Evolutionary conservation across 371 early-diverging fungal genomes (phyloP), one percentile per base, ranked within the genome.

Genomic region (Mycotypha africana): DNA sequence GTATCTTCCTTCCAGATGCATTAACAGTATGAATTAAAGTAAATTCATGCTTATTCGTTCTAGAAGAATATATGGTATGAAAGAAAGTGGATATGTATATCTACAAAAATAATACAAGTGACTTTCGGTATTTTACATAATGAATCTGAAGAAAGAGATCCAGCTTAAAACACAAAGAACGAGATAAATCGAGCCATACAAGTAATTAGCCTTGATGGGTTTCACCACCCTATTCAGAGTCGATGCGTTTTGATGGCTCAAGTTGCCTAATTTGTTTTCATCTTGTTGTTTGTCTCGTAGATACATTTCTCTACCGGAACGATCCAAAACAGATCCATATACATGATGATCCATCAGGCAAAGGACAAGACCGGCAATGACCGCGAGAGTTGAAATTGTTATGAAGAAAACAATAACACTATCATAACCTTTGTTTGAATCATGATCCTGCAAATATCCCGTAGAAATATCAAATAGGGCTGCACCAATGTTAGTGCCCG

Each of bases 391-490:
- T 6, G 74, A 68, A 53, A 80, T 66, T 1, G 39, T 48, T 21
- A 79, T 58, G 39, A 79, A 84, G 47, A 82, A 82, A 0, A 58
- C 31, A 49, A 82, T 79, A 0, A 78, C 84, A 4, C 71, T 62
- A 26, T 59, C 58, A 43, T 82, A 84, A 19, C 76, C 71, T 38
- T 62, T 65, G 26, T 66, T 28, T 2, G 63, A 45, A 45, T 68
- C 66, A 0, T 37, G 38, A 47, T 86, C 85, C 42, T 87, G 88
- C 33, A 87, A 57, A 12, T 70, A 55, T 4, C 88, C 88, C 12
- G 79, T 68, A 11, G 72, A 47, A 42, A 86, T 84, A 47, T 87
- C 88, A 36, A 83, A 74, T 5, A 86, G 45, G 0, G 85, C 67
- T 4, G 73, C 65, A 7, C 85, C 85, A 16, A 83, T 73, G 45